Evolutionary conservation across 805 yeast species (phyloP).

Genomic region (Saccharomycopsis amapae): DNA sequence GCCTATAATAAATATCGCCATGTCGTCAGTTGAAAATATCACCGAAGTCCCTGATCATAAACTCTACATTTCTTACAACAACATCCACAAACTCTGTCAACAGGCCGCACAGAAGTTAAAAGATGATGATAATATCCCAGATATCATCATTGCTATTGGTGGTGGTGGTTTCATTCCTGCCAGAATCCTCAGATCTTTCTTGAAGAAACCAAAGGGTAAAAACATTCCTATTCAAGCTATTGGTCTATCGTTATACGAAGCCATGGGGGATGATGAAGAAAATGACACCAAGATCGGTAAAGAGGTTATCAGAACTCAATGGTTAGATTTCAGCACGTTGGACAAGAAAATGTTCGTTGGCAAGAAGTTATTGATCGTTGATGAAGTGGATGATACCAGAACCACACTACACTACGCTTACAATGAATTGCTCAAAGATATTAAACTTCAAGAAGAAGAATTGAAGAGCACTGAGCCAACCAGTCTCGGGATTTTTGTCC

Average conservation of each 20-base stretch:
- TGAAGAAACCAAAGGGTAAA: slow-evolving; percentile 46
- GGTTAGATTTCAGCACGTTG: slow-evolving; percentile 78
- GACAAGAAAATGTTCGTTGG: slow-evolving; percentile 70
- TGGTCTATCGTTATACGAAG: slow-evolving; percentile 59
- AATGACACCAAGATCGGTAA: slow-evolving; percentile 51
- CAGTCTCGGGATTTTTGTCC: slow-evolving; percentile 66
- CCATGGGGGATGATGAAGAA: slow-evolving; percentile 39
- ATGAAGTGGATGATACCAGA: slow-evolving; percentile 89
- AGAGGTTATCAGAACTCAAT: slow-evolving; percentile 82
- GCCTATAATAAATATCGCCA: too few relatives aligned
- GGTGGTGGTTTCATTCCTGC: slow-evolving; percentile 74
- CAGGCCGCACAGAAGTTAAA: slow-evolving; percentile 48
- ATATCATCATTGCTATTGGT: slow-evolving; percentile 59
- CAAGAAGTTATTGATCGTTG: slow-evolving; percentile 73
- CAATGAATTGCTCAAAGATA: slow-evolving; percentile 60
- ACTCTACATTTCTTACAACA: slow-evolving; percentile 66
- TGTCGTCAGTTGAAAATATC: too few relatives aligned
- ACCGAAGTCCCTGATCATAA: slow-evolving; percentile 26
- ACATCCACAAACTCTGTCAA: slow-evolving; percentile 78
- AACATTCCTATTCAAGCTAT: slow-evolving; percentile 68
- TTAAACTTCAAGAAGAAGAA: slow-evolving; percentile 46
- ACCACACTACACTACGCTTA: slow-evolving; percentile 83
- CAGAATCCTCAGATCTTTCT: slow-evolving; percentile 56
- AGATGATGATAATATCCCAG: slow-evolving; percentile 37
- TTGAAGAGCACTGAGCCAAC: slow-evolving; percentile 54